Base-by-base conservation (phyloP, 805 yeast genomes). In the Schwanniomyces occidentalis region DNA sequence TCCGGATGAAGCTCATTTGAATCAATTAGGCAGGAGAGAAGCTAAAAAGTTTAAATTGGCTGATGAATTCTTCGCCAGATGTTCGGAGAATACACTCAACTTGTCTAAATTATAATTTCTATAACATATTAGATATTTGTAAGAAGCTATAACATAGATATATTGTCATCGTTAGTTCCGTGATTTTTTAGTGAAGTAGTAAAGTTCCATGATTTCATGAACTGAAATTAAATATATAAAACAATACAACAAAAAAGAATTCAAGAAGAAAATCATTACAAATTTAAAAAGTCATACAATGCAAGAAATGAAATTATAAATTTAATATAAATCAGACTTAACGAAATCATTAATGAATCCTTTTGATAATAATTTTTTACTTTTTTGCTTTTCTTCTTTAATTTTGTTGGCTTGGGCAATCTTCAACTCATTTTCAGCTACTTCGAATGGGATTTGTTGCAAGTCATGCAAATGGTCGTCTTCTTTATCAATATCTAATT, bases 401-500 rank as follows among this genome's bases (percentile, higher is more conserved):
- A 66, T 63, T 35, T 64, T 63, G 16, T 51, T 49, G 22, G 41
- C 47, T 23, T 65, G 69, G 18, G 40, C 43, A 6, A 37, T 40
- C 38, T 58, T 56, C 44, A 59, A 58, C 38, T 69, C 70, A 20
- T 54, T 48, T 48, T 77, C 78, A 1, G 93, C 95, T 29, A 69
- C 75, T 24, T 65, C 69, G 54, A 77, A 89, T 21, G 76, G 77
- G 15, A 86, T 69, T 54, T 75, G 78, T 42, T 73, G 66, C 58
- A 80, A 69, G 9, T 64, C 60, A 25, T 69, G 70, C 48, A 85
- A 61, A 34, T 85, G 85, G 42, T 67, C 76, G 52, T 85, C 95
- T 60, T 89, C 96, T 43, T 68, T 75, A 53, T 87, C 95, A 42
- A 88, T 84, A 59, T 90, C 96, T 42, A 91, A 76, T 58, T 91